Evolutionary conservation across 2,329 filamentous ascomycete species (phyloP), one percentile per base, ranked within the genome.

Genomic region (Aspergillus ibericus): DNA sequence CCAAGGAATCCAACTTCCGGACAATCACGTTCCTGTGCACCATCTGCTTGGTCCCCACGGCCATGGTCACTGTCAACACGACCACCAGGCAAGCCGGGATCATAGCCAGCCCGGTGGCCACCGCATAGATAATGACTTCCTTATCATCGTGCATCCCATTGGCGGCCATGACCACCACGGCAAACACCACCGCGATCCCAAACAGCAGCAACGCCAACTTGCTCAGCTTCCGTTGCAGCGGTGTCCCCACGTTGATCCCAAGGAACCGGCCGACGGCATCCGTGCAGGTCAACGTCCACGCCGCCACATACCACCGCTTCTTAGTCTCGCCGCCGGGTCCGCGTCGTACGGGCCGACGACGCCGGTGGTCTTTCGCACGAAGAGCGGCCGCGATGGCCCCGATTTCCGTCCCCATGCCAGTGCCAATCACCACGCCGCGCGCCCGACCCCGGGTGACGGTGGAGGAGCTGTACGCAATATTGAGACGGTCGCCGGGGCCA

Each of bases 231-330:
- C 83, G 82, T 71, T 90, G 87, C 16, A 91, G 79, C 3, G 88
- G 88, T 10, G 88, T 90, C 48, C 88, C 88, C 12, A 88, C 82
- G 55, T 84, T 88, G 59, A 90, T 82, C 53, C 88, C 88, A 8
- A 90, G 78, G 68, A 91, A 88, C 36, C 81, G 79, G 4, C 85
- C 85, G 58, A 88, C 73, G 5, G 82, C 83, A 69, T 88, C 85
- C 12, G 78, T 81, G 42, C 81, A 71, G 3, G 85, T 88, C 57
- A 83, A 70, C 18, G 77, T 71, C 73, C 78, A 82, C 4, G 81
- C 80, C 66, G 82, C 75, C 15, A 79, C 71, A 58, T 85, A 83
- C 66, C 82, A 82, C 48, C 81, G 77, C 59, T 85, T 78, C 66
- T 84, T 76, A 48, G 68, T 80, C 76, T 80, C 66, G 74, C 81